Evolutionary conservation across 805 yeast genomes (phyloP).

Genomic region (Metschnikowia lachancei): DNA sequence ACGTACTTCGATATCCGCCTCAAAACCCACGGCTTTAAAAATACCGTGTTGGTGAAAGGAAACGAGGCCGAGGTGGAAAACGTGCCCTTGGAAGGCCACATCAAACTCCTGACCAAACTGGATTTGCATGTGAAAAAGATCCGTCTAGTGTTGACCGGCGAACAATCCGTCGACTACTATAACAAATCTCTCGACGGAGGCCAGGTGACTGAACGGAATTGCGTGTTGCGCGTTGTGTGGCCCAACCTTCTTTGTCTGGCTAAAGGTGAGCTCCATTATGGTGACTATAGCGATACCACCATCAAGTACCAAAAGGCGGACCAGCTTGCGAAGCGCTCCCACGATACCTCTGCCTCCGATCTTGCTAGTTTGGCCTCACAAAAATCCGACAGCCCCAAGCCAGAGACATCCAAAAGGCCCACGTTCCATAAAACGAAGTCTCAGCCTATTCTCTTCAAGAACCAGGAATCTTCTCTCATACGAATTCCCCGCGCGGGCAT

Average conservation of each 20-base stretch:
- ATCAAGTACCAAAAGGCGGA: conserved; percentile 23
- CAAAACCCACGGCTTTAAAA: conserved; percentile 40
- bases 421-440: conserved; percentile 31
- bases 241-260: conserved; percentile 41
- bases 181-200: conserved; percentile 32
- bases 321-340: conserved; percentile 11
- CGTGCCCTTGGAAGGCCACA: conserved; percentile 44
- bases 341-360: conserved; percentile 14
- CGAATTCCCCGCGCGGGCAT: conserved; percentile 35
- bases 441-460: conserved; percentile 24
- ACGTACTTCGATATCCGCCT: conserved; percentile 39
- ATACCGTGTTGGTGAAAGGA: conserved; percentile 43
- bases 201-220: conserved; percentile 38
- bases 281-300: conserved; percentile 42
- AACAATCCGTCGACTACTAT: conserved; percentile 41
- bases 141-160: conserved; percentile 42
- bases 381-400: conserved; percentile 6
- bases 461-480: conserved; percentile 20
- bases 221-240: conserved; percentile 47
- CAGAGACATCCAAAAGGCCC: conserved; percentile 23
- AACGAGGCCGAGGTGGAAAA: conserved; percentile 44
- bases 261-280: conserved; percentile 38
- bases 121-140: conserved; percentile 40
- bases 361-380: conserved; percentile 7
- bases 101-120: conserved; percentile 45